Base-by-base conservation (phyloP, 805 yeast genomes). In the Lachancea sp. region DNA sequence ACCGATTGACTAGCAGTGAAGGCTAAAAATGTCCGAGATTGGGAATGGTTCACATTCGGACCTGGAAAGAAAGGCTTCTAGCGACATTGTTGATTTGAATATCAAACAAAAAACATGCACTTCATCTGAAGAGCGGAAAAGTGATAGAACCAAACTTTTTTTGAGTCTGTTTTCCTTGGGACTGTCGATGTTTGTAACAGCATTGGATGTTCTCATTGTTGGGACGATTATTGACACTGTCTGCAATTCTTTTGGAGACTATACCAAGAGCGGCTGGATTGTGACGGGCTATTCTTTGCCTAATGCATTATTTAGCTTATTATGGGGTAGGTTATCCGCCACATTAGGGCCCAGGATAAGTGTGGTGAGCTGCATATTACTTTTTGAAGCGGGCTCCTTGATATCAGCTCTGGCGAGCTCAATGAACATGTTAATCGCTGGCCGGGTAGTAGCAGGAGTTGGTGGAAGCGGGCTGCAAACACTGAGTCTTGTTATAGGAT, bases 401-500 rank as follows among this genome's bases (percentile, higher is more conserved):
- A 63, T 82, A 6, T 65, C 76, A 45, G 89, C 85, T 1, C 50
- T 77, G 4, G 64, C 87, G 1, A 58, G 54, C n/a, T 67, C 70
- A 29, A 80, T 84, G 78, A 65, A 71, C 45, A 74, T 75, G 71
- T 60, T 85, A 39, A 80, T 84, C 47, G 86, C 80, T 3, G 90
- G 88, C 1, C 71, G 95, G 54, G 81, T 78, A 7, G 64, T 84
- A 17, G 78, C 79, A 42, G 93, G 93, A 41, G 56, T 79, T 27
- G 91, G 90, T 12, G 88, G 81, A 10, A 83, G 85, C 29, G 85
- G 85, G 18, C 71, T 82, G 38, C 80, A 77, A 52, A 68, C 81
- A 1, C 65, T 79, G 60, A 74, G 73, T 6, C 69, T 75, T 48
- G 75, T 82, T 31, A 74, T 83, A 25, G 65, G 75, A 12, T 71